Conservation (phyloP, 208 protist genomes). For the Leishmania major region DNA sequence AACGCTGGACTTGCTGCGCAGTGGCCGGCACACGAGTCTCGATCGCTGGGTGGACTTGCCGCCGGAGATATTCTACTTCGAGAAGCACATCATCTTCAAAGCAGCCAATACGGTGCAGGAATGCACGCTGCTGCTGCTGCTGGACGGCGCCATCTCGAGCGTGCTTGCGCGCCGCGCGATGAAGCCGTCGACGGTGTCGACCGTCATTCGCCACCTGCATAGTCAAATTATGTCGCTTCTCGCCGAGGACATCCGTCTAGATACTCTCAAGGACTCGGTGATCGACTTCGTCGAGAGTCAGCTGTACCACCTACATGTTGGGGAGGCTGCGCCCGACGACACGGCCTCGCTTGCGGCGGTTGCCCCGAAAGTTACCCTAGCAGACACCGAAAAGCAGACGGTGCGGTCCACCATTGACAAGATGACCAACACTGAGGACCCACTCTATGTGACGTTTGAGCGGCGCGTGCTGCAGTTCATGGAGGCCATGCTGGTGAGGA, state of each 20-base stretch:
- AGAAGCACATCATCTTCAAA: constrained; percentile 74
- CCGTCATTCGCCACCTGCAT: constrained; percentile 56
- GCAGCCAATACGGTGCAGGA: constrained; percentile 86
- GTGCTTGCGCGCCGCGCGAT: constrained; percentile 55
- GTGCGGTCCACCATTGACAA: constrained; percentile 68
- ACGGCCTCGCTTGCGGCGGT: constrained; percentile 9
- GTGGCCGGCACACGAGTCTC: constrained; percentile 40
- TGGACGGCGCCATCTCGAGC: constrained; percentile 72
- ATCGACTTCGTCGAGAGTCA: constrained; percentile 43
- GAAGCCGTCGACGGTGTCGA: constrained; percentile 37
- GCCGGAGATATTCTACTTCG: constrained; percentile 80
- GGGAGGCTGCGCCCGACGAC: constrained; percentile 1
- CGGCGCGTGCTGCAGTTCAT: constrained; percentile 53
- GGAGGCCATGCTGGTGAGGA: constrained; percentile 32
- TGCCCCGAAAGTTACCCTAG: constrained; percentile 30
- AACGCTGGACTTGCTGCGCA: constrained; percentile 61
- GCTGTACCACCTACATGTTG: constrained; percentile 25
- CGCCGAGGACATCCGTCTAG: constrained; percentile 54
- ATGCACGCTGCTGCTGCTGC: constrained; percentile 61
- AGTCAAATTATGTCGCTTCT: constrained; percentile 55
- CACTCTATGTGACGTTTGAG: constrained; percentile 77
- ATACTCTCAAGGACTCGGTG: constrained; percentile 62
- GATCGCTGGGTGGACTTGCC: constrained; percentile 77
- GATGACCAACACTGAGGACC: constrained; percentile 79
- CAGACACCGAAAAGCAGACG: constrained; percentile 46